A percentile compares a stretch with the other conserved stretches of the same genome.
phyloP scores from a whole-genome alignment of 2,329 filamentous ascomycete species.

The Aspergillus sp. region DNA sequence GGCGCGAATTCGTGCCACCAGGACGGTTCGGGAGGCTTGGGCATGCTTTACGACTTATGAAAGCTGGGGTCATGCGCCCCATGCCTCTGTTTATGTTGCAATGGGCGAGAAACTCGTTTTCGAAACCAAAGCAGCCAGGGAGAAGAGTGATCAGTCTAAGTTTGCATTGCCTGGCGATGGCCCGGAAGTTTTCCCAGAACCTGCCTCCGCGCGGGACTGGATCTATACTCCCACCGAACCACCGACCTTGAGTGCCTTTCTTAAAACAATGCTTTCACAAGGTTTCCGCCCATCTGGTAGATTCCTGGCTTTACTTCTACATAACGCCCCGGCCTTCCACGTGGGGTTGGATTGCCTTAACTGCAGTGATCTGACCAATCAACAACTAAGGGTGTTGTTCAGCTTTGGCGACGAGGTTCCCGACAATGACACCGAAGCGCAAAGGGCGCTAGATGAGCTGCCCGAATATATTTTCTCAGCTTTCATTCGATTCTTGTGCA shows the following conservation, averaged over 20 bases:
- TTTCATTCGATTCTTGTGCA: slow-evolving; percentile 46
- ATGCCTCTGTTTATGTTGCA: slow-evolving; percentile 51
- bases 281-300: slow-evolving; percentile 44
- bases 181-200: slow-evolving; percentile 55
- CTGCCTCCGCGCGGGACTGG: slow-evolving; percentile 56
- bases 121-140: slow-evolving; percentile 27
- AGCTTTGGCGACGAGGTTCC: slow-evolving; percentile 21
- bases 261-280: slow-evolving; percentile 50
- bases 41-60: slow-evolving; percentile 61
- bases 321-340: slow-evolving; percentile 39
- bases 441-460: slow-evolving; percentile 27
- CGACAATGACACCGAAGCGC: slow-evolving; percentile 15
- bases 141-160: slow-evolving; percentile 22
- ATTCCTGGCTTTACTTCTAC: slow-evolving; percentile 53
- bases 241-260: slow-evolving; percentile 54
- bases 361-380: slow-evolving; percentile 34
- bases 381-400: slow-evolving; percentile 32
- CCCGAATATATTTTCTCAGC: slow-evolving; percentile 43
- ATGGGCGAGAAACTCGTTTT: slow-evolving; percentile 59
- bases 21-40: slow-evolving; percentile 65
- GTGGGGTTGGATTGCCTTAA: slow-evolving; percentile 46
- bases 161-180: slow-evolving; percentile 55
- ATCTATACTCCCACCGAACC: slow-evolving; percentile 57
- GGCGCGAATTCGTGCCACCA: slow-evolving; percentile 58
- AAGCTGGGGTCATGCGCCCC: slow-evolving; percentile 38